Evolutionary conservation across 148 eudicot genomes (phyloP).

Genomic region (Vaccinium vitisidaea): DNA sequence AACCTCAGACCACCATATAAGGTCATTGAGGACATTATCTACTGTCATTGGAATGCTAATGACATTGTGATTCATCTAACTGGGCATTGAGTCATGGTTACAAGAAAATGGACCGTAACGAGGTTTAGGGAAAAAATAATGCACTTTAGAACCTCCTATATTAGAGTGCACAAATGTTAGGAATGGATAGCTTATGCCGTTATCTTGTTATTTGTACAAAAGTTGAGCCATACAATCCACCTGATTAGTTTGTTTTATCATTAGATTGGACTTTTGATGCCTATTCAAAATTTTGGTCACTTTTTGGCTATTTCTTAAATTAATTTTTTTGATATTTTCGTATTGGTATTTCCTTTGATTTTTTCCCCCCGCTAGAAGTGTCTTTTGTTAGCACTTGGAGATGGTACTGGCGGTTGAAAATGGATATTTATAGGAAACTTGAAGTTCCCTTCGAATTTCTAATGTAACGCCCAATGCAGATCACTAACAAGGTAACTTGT

Average conservation of each 20-base stretch:
- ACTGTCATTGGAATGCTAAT: background rate
- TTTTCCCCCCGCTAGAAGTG: background rate
- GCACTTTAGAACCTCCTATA: background rate
- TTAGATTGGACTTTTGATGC: background rate
- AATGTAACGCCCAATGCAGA: too few relatives aligned
- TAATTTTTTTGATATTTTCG: background rate
- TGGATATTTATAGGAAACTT: background rate
- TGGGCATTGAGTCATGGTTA: background rate
- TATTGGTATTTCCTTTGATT: background rate
- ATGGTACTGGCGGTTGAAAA: background rate
- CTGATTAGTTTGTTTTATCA: background rate
- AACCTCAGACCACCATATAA: background rate
- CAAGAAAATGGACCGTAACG: background rate
- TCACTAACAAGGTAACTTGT: too few relatives aligned
- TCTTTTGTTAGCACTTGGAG: background rate
- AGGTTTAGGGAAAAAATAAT: background rate
- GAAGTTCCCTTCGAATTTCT: background rate
- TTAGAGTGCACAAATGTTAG: background rate
- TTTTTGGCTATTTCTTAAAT: background rate
- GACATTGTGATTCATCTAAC: constrained; percentile 1
- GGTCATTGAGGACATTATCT: background rate
- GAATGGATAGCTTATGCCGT: background rate
- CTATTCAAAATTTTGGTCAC: background rate
- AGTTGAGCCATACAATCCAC: background rate
- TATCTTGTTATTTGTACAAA: background rate